phyloP scores from a whole-genome alignment of 2,329 filamentous ascomycete genomes.

The Epichloe festucae region DNA sequence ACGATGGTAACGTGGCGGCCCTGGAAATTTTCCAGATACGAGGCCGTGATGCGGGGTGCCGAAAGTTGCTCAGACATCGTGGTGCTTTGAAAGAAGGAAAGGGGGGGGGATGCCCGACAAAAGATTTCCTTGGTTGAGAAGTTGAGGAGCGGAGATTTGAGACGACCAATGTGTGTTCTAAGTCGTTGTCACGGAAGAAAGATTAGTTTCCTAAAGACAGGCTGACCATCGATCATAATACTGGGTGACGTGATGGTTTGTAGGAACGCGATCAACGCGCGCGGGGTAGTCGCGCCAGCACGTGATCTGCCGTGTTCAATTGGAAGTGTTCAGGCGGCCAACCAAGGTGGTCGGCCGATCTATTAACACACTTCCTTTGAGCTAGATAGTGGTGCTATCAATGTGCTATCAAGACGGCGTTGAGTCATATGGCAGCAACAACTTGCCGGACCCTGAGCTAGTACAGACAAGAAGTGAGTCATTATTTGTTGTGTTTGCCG shows the following conservation, averaged over 20 bases:
- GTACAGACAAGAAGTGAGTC: too few relatives aligned
- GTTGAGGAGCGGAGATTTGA: not conserved
- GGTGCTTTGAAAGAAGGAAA: not conserved
- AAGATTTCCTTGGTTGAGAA: not conserved
- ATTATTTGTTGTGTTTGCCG: too few relatives aligned
- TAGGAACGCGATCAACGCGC: not conserved
- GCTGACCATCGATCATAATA: not conserved
- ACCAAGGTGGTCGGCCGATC: too few relatives aligned
- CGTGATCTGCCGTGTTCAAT: not conserved
- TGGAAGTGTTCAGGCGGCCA: too few relatives aligned
- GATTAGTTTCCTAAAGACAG: too few relatives aligned
- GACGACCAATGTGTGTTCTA: too few relatives aligned
- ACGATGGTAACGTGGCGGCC: constrained; percentile 68
- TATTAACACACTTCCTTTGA: too few relatives aligned
- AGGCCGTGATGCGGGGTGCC: constrained; percentile 70
- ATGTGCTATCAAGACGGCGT: too few relatives aligned
- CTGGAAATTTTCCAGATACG: constrained; percentile 66
- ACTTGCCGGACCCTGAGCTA: too few relatives aligned
- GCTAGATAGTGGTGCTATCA: too few relatives aligned
- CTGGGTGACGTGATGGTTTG: not conserved
- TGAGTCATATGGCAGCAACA: too few relatives aligned
- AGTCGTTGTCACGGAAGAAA: too few relatives aligned
- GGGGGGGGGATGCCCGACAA: not conserved
- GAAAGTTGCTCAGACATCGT: constrained; percentile 53
- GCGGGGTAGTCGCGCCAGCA: not conserved